A percentile compares a stretch with the other conserved stretches of the same genome.
These are phyloP conservation scores for Excoecaria agallocha DNA, from an alignment of 345 rosid genomes.

Conservation along the genomic window DNA sequence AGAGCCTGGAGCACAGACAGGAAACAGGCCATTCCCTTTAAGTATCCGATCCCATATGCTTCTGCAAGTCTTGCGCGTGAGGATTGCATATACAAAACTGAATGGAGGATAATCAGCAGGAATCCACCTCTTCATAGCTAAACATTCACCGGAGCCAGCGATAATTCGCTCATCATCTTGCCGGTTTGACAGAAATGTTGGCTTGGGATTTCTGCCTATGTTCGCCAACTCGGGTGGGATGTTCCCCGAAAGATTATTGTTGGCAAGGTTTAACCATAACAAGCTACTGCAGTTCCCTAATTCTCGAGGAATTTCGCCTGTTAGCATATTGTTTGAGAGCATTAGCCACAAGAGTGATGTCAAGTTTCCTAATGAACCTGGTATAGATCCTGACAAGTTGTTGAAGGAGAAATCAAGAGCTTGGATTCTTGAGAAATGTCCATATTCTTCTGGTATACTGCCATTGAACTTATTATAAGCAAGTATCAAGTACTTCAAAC, in stretches of 20 bases:
- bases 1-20: conserved; percentile 49
- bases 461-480: conserved; percentile 66
- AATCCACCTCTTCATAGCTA: conserved; percentile 84
- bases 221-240: conserved; percentile 56
- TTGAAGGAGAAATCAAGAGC: conserved; percentile 88
- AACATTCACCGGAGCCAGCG: conserved; percentile 77
- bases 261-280: conserved; percentile 83
- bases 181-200: conserved; percentile 56
- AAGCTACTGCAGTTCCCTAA: conserved; percentile 78
- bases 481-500: conserved; percentile 60
- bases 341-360: conserved; percentile 80
- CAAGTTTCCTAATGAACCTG: conserved; percentile 62
- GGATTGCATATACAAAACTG: conserved; percentile 60
- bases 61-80: conserved; percentile 68
- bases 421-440: conserved; percentile 55
- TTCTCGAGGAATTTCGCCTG: conserved; percentile 63
- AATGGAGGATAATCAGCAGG: conserved; percentile 93
- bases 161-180: conserved; percentile 28
- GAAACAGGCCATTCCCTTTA: conserved; percentile 65
- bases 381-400: conserved; percentile 59
- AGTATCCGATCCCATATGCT: conserved; percentile 73
- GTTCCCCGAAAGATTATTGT: conserved; percentile 64
- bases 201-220: conserved; percentile 54
- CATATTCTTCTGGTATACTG: conserved; percentile 65
- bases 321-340: conserved; percentile 79